Evolutionary conservation across 495 filamentous ascomycete species (phyloP).

Genomic region (Aspergillus affinis): DNA sequence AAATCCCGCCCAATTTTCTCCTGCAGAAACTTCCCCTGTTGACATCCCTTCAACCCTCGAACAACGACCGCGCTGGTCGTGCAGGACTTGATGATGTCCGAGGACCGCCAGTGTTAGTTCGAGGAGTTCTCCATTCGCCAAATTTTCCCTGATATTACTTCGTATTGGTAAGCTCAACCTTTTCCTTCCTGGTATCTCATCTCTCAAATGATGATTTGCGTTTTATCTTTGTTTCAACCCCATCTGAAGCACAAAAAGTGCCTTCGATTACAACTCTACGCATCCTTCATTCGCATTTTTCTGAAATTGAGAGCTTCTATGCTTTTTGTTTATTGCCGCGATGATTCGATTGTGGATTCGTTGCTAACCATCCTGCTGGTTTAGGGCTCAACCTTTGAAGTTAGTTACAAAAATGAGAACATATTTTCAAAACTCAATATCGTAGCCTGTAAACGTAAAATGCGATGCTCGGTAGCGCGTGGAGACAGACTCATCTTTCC

Average conservation of each 20-base stretch:
- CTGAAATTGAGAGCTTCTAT: conserved; percentile 18
- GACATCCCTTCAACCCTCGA: conserved; percentile 1
- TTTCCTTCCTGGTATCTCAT: not conserved
- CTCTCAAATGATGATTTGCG: conserved; percentile 37
- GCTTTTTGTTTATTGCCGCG: not conserved
- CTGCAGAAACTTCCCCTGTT: not conserved
- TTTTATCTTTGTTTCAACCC: conserved; percentile 45
- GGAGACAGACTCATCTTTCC: no score
- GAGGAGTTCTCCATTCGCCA: not conserved
- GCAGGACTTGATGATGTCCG: conserved; percentile 3
- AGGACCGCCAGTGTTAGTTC: not conserved
- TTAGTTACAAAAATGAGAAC: not conserved
- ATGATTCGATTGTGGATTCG: not conserved
- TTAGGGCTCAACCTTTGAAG: not conserved
- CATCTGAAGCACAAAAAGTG: conserved; percentile 37
- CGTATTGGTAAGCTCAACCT: not conserved
- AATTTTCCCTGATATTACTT: not conserved
- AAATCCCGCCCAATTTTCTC: conserved; percentile 17
- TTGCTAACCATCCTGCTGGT: conserved; percentile 8
- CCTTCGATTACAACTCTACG: conserved; percentile 28
- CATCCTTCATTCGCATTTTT: not conserved
- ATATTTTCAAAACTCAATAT: not conserved
- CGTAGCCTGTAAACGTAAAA: not conserved
- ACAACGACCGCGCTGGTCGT: not conserved
- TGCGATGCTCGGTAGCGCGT: no score